Evolutionary conservation across 495 filamentous ascomycete genomes (phyloP).

Genomic region (Penicillium steckii): DNA sequence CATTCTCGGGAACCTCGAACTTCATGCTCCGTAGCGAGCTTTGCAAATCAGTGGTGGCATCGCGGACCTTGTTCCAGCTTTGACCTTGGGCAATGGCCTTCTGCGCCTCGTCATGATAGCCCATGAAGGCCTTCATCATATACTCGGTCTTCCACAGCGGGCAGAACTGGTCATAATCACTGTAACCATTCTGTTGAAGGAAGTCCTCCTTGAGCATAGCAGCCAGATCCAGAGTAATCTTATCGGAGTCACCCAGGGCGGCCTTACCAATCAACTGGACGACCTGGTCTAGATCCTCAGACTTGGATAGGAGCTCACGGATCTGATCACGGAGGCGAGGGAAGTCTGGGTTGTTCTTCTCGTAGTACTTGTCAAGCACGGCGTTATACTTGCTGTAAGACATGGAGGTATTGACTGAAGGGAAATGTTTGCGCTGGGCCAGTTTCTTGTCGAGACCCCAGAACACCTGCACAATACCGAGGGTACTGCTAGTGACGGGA

Average conservation of each 20-base stretch:
- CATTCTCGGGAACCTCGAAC: constrained; percentile 84
- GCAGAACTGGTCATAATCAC: constrained; percentile 98
- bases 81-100: constrained; percentile 90
- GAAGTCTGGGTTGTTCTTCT: constrained; percentile 90
- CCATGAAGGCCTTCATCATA: constrained; percentile 99
- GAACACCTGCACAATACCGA: constrained; percentile 98
- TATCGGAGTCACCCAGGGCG: constrained; percentile 92
- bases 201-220: constrained; percentile 97
- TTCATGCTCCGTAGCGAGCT: constrained; percentile 83
- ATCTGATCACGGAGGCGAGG: constrained; percentile 89
- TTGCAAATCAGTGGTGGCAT: constrained; percentile 85
- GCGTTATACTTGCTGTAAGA: constrained; percentile 97
- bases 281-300: constrained; percentile 96
- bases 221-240: constrained; percentile 95
- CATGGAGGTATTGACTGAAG: constrained; percentile 92
- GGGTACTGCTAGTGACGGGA: constrained; percentile 89
- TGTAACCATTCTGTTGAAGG: constrained; percentile 98
- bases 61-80: constrained; percentile 87
- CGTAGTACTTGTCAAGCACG: constrained; percentile 86
- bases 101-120: constrained; percentile 94
- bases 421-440: constrained; percentile 98
- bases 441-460: constrained; percentile 99
- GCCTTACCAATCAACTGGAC: constrained; percentile 98
- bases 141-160: constrained; percentile 99
- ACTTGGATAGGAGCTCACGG: constrained; percentile 87